Evolutionary conservation across 225 moss, liverwort and hornwort genomes (phyloP).

Genomic region (Physcomitrium patens): DNA sequence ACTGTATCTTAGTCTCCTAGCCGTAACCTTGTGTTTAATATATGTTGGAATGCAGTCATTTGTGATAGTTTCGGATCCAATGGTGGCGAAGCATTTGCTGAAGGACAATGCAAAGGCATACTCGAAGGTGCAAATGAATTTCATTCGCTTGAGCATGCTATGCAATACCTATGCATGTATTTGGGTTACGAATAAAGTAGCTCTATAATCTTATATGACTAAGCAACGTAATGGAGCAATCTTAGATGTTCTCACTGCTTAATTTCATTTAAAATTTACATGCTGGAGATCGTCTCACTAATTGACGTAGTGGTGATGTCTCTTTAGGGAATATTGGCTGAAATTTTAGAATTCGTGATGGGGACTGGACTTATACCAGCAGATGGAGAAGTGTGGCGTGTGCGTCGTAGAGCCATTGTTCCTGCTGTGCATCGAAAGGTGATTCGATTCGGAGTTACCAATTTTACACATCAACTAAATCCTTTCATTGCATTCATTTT

Average conservation of each 20-base stretch:
- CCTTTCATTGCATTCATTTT: not conserved
- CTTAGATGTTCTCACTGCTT: not conserved
- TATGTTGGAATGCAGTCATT: conserved; percentile 55
- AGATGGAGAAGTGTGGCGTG: conserved; percentile 85
- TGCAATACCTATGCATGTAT: not conserved
- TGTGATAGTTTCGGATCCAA: conserved; percentile 77
- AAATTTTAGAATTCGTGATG: conserved; percentile 96
- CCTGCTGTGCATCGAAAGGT: conserved; percentile 86
- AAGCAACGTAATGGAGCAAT: not conserved
- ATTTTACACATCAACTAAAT: not conserved
- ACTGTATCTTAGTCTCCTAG: not conserved
- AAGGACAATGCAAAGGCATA: conserved; percentile 85
- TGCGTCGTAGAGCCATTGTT: conserved; percentile 76
- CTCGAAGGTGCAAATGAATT: conserved; percentile 64
- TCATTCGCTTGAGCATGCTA: not conserved
- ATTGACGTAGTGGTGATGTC: conserved; percentile 21
- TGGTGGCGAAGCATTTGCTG: conserved; percentile 63
- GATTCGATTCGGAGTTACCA: conserved; percentile 8
- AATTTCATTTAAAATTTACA: not conserved
- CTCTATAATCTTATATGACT: not conserved
- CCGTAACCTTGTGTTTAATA: conserved; percentile 12
- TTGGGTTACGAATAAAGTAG: not conserved
- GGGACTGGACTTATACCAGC: conserved; percentile 94
- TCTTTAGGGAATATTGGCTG: conserved; percentile 77
- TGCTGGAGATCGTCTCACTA: conserved; percentile 1